phyloP scores from a whole-genome alignment of 2,329 filamentous ascomycete species.

The Mariannaea sp. region DNA sequence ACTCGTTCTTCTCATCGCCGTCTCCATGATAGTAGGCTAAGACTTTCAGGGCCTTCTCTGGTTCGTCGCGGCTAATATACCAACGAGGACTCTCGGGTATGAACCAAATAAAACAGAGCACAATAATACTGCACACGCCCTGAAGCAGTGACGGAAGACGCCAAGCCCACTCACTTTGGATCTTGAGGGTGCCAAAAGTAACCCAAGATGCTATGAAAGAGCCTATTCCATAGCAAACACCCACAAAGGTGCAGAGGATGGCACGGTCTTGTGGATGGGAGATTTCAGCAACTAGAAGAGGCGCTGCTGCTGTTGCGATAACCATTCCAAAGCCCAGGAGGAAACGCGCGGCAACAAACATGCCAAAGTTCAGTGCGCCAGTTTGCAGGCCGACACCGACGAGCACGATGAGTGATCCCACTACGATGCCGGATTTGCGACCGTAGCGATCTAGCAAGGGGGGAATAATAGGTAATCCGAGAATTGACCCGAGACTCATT shows the following conservation, averaged over 20 bases:
- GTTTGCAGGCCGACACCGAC: conserved; percentile 24
- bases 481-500: conserved; percentile 32
- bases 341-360: conserved; percentile 22
- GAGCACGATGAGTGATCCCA: conserved; percentile 25
- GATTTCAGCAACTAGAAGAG: conserved; percentile 26
- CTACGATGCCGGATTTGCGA: conserved; percentile 18
- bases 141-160: conserved; percentile 34
- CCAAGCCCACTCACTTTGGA: conserved; percentile 32
- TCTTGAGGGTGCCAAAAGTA: conserved; percentile 26
- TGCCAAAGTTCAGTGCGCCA: conserved; percentile 22
- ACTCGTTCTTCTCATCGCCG: conserved; percentile 42
- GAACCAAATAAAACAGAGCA: conserved; percentile 39
- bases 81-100: conserved; percentile 43
- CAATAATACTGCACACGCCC: conserved; percentile 22
- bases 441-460: conserved; percentile 23
- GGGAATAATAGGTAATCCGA: conserved; percentile 24
- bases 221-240: conserved; percentile 27
- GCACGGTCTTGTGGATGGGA: conserved; percentile 23
- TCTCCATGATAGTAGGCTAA: conserved; percentile 48
- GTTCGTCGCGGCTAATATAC: conserved; percentile 39
- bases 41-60: conserved; percentile 43
- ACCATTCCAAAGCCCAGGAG: conserved; percentile 24
- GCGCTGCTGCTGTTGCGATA: conserved; percentile 23
- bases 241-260: conserved; percentile 26
- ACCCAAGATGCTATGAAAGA: conserved; percentile 27